Conservation (phyloP, 257 asterid species). For the Solanum corneliomulleri region DNA sequence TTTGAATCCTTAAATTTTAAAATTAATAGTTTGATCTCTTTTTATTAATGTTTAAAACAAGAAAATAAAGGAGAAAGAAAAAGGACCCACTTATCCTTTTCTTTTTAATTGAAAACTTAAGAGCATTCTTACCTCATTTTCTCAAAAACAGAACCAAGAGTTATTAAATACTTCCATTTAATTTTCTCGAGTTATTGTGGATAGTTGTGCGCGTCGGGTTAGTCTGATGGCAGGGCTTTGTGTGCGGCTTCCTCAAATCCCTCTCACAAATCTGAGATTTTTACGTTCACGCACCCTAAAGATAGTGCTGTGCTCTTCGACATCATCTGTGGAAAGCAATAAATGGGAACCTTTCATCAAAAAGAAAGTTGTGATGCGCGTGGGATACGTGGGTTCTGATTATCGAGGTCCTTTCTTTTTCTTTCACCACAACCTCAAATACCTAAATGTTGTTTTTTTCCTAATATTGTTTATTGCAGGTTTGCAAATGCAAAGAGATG, state of each 20-base stretch:
- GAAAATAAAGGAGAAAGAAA: no score
- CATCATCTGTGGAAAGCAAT: not conserved
- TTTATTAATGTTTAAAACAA: no score
- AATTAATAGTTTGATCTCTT: no score
- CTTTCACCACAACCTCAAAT: not conserved
- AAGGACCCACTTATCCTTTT: no score
- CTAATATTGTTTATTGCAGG: conserved; percentile 30
- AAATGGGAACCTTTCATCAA: conserved; percentile 77
- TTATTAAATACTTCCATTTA: no score
- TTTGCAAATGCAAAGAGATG: conserved; percentile 80
- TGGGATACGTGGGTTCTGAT: conserved; percentile 85
- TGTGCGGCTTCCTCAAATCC: not conserved
- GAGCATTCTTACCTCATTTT: no score
- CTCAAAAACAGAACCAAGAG: no score
- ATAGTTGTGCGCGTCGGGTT: not conserved
- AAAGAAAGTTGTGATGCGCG: conserved; percentile 96
- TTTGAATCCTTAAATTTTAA: no score
- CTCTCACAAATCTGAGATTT: not conserved
- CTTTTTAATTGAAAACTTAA: no score
- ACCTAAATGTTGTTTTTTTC: not conserved
- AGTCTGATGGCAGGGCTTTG: not conserved
- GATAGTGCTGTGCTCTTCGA: conserved; percentile 14
- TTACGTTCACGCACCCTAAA: not conserved
- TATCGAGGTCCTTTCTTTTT: conserved; percentile 48
- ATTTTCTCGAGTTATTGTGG: not conserved